Percentiles rank a stretch among this genome's conserved stretches.
phyloP scores from a whole-genome alignment of 345 rosid genomes.

The Kernera saxatilis region DNA sequence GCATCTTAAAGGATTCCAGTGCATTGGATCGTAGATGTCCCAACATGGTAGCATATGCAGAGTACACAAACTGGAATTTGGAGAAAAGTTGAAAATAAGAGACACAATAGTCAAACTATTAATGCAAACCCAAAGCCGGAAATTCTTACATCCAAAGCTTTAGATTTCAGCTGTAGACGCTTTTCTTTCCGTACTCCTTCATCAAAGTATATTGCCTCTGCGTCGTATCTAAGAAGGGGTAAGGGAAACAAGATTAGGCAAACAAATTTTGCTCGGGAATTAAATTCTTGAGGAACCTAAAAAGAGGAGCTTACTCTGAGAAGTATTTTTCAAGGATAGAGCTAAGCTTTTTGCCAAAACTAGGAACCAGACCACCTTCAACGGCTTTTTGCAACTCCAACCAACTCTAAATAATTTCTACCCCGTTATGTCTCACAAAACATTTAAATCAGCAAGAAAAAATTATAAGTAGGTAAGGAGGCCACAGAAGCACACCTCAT shows the following conservation, averaged over 20 bases:
- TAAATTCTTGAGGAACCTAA: not conserved
- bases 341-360: conserved; percentile 69
- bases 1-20: conserved; percentile 45
- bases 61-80: conserved; percentile 44
- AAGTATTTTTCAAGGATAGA: conserved; percentile 51
- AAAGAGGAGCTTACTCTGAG: conserved; percentile 48
- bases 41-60: conserved; percentile 48
- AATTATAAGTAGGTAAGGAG: not conserved
- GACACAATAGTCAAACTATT: not conserved
- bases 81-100: not conserved
- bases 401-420: conserved; percentile 50
- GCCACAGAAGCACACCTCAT: conserved; percentile 44
- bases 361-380: conserved; percentile 46
- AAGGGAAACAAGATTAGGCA: conserved; percentile 11
- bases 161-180: conserved; percentile 45
- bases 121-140: conserved; percentile 1
- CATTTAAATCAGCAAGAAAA: not conserved
- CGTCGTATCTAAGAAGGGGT: conserved; percentile 47
- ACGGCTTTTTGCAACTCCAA: conserved; percentile 56
- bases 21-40: conserved; percentile 53
- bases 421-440: not conserved
- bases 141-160: conserved; percentile 59
- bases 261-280: not conserved
- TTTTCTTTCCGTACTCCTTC: conserved; percentile 66
- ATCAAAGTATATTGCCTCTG: conserved; percentile 65